These are phyloP conservation scores for Aspergillus brunneoviolaceus DNA, from an alignment of 2,329 filamentous ascomycete genomes.

Conservation along the genomic window DNA sequence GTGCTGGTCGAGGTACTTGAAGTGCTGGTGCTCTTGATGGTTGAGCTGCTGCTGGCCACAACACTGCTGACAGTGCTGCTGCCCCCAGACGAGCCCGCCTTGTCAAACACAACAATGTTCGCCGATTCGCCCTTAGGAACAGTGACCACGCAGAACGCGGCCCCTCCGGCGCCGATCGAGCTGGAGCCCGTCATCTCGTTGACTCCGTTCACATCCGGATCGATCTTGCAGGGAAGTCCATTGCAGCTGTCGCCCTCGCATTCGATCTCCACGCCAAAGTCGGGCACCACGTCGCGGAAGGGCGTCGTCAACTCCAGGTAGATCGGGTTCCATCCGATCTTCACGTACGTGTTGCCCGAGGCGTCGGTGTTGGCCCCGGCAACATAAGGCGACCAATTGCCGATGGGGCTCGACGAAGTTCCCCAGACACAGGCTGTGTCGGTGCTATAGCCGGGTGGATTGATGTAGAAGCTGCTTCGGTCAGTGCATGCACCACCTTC, in stretches of 20 bases:
- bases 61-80: conserved; percentile 6
- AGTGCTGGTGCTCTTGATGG: conserved; percentile 16
- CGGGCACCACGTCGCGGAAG: conserved; percentile 59
- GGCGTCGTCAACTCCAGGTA: conserved; percentile 57
- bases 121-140: conserved; percentile 66
- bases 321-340: conserved; percentile 76
- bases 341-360: conserved; percentile 68
- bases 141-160: conserved; percentile 74
- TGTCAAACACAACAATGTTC: conserved; percentile 63
- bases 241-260: conserved; percentile 67
- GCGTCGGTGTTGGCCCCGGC: conserved; percentile 70
- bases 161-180: conserved; percentile 64
- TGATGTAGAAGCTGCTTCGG: conserved; percentile 67
- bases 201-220: conserved; percentile 57
- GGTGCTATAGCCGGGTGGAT: conserved; percentile 64
- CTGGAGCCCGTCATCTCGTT: conserved; percentile 60
- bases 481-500: not conserved
- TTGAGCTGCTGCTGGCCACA: conserved; percentile 12
- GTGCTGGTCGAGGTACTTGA: conserved; percentile 15
- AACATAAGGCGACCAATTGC: conserved; percentile 77
- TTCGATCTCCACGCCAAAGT: conserved; percentile 68
- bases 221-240: conserved; percentile 72
- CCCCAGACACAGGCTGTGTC: conserved; percentile 72
- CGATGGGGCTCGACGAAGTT: conserved; percentile 58
- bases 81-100: conserved; percentile 24